Conservation (phyloP, 352 stramenopile species). For the Nothophytophthora sp. region DNA sequence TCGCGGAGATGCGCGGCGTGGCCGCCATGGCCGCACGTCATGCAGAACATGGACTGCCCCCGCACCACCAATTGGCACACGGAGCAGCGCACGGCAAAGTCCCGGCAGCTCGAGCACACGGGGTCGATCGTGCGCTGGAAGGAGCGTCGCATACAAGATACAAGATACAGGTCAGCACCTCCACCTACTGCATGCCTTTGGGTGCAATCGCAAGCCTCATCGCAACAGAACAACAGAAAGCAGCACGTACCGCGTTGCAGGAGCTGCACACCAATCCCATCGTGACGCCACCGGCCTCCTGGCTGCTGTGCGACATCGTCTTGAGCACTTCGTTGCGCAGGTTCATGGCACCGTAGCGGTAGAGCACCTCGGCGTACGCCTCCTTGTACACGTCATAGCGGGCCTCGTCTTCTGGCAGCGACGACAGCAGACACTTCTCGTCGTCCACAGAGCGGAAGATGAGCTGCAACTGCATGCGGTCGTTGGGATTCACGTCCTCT, state of each 20-base stretch:
- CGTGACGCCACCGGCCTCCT: constrained; percentile 51
- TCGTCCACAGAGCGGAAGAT: constrained; percentile 37
- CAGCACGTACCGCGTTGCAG: constrained; percentile 61
- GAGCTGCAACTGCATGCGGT: constrained; percentile 56
- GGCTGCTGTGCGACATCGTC: constrained; percentile 26
- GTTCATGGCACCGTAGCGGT: constrained; percentile 78
- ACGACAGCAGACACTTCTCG: constrained; percentile 53
- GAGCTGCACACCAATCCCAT: constrained; percentile 67
- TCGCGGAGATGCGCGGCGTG: constrained; percentile 69
- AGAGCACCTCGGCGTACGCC: constrained; percentile 79
- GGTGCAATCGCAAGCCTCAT: background rate
- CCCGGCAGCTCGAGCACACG: constrained; percentile 63
- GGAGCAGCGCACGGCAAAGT: constrained; percentile 81
- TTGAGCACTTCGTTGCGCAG: constrained; percentile 78
- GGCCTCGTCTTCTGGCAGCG: constrained; percentile 43
- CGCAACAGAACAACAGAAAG: background rate
- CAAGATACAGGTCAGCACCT: background rate
- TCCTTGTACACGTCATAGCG: constrained; percentile 85
- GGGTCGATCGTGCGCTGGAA: constrained; percentile 53
- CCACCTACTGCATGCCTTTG: background rate
- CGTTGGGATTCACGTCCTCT: constrained; percentile 37
- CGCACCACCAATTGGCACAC: constrained; percentile 84
- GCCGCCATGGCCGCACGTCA: constrained; percentile 82
- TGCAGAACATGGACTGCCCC: constrained; percentile 87
- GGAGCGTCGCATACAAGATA: too few relatives aligned